Base-by-base conservation (phyloP, 179 eudicot genomes). In the Silene noctiflora region DNA sequence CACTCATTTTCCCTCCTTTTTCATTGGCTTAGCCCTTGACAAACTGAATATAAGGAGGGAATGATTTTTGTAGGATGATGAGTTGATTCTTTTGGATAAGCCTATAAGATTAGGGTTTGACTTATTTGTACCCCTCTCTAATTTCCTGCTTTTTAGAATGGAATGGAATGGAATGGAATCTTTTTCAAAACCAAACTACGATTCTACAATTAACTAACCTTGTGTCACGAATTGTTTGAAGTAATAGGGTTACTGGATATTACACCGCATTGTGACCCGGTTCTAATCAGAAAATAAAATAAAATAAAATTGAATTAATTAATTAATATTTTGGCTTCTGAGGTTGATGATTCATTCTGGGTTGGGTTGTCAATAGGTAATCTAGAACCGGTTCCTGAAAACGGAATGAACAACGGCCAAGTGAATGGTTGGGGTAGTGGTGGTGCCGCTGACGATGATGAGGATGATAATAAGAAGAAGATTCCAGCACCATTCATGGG, bases 381-480 rank as follows among this genome's bases (percentile, higher is more conserved):
- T 76, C 80, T 76, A 51, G 86, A 84, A 71, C 79, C 83, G 21
- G 76, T 61, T 20, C 67, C 56, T 58, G 85, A 77, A 69, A 87
- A 75, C 20, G 76, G 74, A 61, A 80, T 61, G 68, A 62, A 60
- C 1, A 72, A 58, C 14, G 74, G 67, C 24, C 48, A 42, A 3
- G 67, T 33, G 7, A 66, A 79, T 3, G 78, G 63, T 17, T 2
- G 0, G 0, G 19, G 20, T 6, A 81, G 61, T 66, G 87, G 84
- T 42, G 73, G 25, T 48, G 70, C 25, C 5, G 67, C 20, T 11
- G 78, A 69, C 0, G 82, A 69, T 31, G 83, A 67, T 59, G 89
- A 86, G 27, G 84, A 55, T 67, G 90, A 83, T 53, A 85, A 83
- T 17, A 88, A 85, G 75, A 89, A 74, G 80, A 86, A 77, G 76